Evolutionary conservation across 495 filamentous ascomycete species (phyloP).

Genomic region (Daldinia concentrica): DNA sequence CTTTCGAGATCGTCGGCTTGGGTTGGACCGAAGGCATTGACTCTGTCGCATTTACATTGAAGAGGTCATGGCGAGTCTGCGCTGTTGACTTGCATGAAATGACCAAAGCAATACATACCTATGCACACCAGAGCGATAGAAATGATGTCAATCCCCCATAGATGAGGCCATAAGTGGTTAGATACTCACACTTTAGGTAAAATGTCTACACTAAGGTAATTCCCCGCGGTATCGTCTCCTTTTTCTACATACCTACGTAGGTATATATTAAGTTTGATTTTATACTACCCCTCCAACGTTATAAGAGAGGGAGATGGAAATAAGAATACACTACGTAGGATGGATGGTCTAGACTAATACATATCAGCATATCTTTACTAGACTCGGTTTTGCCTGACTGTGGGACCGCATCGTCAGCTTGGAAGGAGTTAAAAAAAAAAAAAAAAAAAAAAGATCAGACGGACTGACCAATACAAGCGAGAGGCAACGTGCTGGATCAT

Average conservation of each 20-base stretch:
- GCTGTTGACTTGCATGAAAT: slow-evolving; percentile 34
- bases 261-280: background rate
- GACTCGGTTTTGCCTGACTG: slow-evolving; percentile 9
- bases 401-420: slow-evolving; percentile 1
- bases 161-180: no score
- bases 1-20: background rate
- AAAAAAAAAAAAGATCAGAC: slow-evolving; percentile 25
- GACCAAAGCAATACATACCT: slow-evolving; percentile 31
- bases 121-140: slow-evolving; percentile 19
- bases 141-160: slow-evolving; percentile 41
- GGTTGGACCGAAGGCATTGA: slow-evolving; percentile 10
- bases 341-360: background rate
- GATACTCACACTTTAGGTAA: background rate
- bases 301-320: background rate
- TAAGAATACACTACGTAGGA: background rate
- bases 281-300: background rate
- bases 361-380: slow-evolving; percentile 1
- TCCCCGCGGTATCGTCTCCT: background rate
- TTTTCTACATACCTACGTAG: background rate
- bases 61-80: slow-evolving; percentile 8
- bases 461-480: slow-evolving; percentile 27
- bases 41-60: slow-evolving; percentile 23
- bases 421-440: slow-evolving; percentile 14
- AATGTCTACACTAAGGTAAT: background rate
- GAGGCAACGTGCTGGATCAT: slow-evolving; percentile 10